phyloP scores from a whole-genome alignment of 2,329 filamentous ascomycete genomes.

The Whalleya microplaca region DNA sequence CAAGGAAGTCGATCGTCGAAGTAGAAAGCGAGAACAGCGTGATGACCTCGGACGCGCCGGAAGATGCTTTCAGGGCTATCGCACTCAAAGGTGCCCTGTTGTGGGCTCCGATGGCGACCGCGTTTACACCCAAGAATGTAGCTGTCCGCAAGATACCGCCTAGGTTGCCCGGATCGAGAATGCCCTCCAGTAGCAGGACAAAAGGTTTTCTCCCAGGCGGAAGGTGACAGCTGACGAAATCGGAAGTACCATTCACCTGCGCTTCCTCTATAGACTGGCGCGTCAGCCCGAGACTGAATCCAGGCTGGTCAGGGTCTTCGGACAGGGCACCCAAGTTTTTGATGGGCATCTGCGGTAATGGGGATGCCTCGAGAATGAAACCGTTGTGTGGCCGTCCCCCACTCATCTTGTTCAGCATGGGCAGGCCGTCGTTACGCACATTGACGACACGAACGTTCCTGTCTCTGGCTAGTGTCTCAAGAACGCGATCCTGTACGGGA shows the following conservation, averaged over 20 bases:
- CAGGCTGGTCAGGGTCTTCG: conserved; percentile 46
- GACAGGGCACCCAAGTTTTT: conserved; percentile 57
- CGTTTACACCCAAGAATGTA: conserved; percentile 87
- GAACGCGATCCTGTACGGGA: conserved; percentile 44
- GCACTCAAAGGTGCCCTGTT: conserved; percentile 76
- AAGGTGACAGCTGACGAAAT: conserved; percentile 49
- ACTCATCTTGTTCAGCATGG: conserved; percentile 82
- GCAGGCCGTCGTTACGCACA: conserved; percentile 62
- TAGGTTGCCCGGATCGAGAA: conserved; percentile 86
- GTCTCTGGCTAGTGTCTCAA: conserved; percentile 51
- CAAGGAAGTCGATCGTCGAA: conserved; percentile 72
- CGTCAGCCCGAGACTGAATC: conserved; percentile 64
- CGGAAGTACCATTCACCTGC: conserved; percentile 69
- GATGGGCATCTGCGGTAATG: conserved; percentile 73
- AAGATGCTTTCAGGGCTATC: conserved; percentile 82
- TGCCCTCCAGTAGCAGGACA: conserved; percentile 73
- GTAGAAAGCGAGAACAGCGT: conserved; percentile 71
- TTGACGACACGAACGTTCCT: conserved; percentile 59
- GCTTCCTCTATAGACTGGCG: conserved; percentile 76
- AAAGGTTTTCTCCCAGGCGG: conserved; percentile 62
- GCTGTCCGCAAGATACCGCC: conserved; percentile 88
- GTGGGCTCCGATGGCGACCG: conserved; percentile 74
- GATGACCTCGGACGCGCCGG: conserved; percentile 83
- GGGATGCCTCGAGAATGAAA: conserved; percentile 83
- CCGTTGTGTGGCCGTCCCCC: conserved; percentile 87